phyloP scores from a whole-genome alignment of 2,329 filamentous ascomycete genomes.

The Dothidotthia symphoricarpi region DNA sequence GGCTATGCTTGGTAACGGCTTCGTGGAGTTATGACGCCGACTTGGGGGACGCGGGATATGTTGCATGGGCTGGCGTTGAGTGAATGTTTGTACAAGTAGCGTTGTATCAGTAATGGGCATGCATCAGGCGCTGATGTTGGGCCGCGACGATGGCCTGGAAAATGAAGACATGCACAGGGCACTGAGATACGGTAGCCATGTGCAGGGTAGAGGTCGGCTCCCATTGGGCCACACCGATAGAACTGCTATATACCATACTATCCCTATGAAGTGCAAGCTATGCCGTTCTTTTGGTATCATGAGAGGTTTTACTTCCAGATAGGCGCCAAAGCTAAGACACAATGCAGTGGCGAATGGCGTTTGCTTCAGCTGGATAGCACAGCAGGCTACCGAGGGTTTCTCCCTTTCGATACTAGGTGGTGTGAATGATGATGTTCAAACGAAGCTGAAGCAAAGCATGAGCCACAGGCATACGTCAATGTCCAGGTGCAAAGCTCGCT shows the following conservation, averaged over 20 bases:
- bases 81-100: conserved; percentile 8
- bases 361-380: no score
- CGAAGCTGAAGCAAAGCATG: conserved; percentile 7
- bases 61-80: conserved; percentile 21
- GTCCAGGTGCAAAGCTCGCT: no score
- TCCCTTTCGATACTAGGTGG: no score
- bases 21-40: neutral
- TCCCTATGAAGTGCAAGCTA: conserved; percentile 4
- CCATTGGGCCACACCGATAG: conserved; percentile 1
- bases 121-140: conserved; percentile 19
- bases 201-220: no score
- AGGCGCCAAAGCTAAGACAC: no score
- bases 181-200: neutral
- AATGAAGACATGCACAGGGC: conserved; percentile 1
- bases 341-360: no score
- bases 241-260: neutral
- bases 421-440: conserved; percentile 2
- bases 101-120: conserved; percentile 18
- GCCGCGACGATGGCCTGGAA: conserved; percentile 10
- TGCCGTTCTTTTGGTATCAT: neutral
- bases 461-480: neutral
- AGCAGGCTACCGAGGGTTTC: no score
- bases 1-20: conserved; percentile 30
- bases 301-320: no score
- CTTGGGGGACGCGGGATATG: neutral